Conservation (phyloP, 192 early-diverging fungal species). For the Podochytrium sp. region DNA sequence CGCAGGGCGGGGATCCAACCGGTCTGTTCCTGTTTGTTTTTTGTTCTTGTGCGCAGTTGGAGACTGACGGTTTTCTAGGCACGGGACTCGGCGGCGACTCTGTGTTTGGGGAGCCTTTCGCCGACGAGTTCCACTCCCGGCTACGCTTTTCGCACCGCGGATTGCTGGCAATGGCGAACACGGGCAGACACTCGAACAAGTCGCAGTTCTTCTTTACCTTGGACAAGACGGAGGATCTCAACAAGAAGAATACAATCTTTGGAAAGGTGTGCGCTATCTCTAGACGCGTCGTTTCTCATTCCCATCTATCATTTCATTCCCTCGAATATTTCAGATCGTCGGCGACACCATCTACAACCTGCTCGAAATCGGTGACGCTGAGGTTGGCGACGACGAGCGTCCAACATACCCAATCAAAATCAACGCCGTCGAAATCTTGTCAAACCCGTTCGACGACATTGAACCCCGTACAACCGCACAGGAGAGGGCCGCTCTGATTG, state of each 20-base stretch:
- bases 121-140: constrained; percentile 91
- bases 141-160: constrained; percentile 88
- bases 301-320: constrained; percentile 4
- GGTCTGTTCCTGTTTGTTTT: too few relatives aligned
- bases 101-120: constrained; percentile 81
- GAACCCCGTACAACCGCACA: constrained; percentile 64
- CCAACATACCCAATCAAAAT: constrained; percentile 79
- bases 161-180: constrained; percentile 88
- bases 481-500: constrained; percentile 41
- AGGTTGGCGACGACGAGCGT: constrained; percentile 78
- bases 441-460: constrained; percentile 94
- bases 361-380: constrained; percentile 81
- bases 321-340: constrained; percentile 58
- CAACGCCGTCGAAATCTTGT: constrained; percentile 64
- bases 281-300: background rate
- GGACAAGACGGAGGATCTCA: constrained; percentile 78
- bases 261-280: constrained; percentile 66
- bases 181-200: constrained; percentile 76
- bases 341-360: constrained; percentile 92
- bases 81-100: constrained; percentile 84
- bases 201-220: constrained; percentile 97
- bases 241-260: constrained; percentile 92
- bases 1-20: constrained; percentile 94
- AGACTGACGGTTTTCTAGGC: constrained; percentile 12
- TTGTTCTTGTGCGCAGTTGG: too few relatives aligned